Evolutionary conservation across 192 early-diverging fungal genomes (phyloP).

Genomic region (Coemansia sp.): DNA sequence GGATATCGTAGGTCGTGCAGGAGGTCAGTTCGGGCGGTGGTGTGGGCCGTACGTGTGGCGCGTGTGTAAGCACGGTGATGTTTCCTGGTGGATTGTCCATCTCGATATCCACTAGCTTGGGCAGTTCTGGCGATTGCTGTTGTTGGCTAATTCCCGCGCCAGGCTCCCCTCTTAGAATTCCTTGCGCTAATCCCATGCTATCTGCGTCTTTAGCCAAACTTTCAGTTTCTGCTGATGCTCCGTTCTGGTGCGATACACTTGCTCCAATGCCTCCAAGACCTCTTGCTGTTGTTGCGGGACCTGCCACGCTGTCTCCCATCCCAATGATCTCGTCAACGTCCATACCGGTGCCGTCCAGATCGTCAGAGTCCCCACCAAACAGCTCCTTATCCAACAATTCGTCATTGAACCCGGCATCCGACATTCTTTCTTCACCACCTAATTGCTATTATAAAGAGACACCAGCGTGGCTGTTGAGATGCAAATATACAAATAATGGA

Average conservation of each 20-base stretch:
- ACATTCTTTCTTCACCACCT: too few species aligned
- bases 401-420: conserved; percentile 44
- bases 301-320: conserved; percentile 21
- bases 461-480: too few species aligned
- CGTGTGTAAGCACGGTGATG: conserved; percentile 21
- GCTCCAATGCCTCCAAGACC: neutral
- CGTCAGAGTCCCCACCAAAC: conserved; percentile 50
- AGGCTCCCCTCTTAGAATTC: neutral
- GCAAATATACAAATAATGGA: conserved; percentile 3
- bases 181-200: neutral
- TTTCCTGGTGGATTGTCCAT: conserved; percentile 44
- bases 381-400: conserved; percentile 53
- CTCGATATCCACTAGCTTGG: conserved; percentile 31
- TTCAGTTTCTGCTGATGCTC: neutral
- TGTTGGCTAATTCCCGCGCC: neutral
- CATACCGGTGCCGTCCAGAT: conserved; percentile 30
- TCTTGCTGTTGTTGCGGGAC: conserved; percentile 7
- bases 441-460: too few species aligned
- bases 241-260: neutral
- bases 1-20: conserved; percentile 28
- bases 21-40: neutral
- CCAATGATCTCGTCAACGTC: conserved; percentile 50
- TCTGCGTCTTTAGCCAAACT: neutral
- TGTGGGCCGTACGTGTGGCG: conserved; percentile 7
- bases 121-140: neutral